A percentile compares a stretch with the other conserved stretches of the same genome.
Conservation (phyloP, 345 rosid species). For the Bruguiera sexangula region DNA sequence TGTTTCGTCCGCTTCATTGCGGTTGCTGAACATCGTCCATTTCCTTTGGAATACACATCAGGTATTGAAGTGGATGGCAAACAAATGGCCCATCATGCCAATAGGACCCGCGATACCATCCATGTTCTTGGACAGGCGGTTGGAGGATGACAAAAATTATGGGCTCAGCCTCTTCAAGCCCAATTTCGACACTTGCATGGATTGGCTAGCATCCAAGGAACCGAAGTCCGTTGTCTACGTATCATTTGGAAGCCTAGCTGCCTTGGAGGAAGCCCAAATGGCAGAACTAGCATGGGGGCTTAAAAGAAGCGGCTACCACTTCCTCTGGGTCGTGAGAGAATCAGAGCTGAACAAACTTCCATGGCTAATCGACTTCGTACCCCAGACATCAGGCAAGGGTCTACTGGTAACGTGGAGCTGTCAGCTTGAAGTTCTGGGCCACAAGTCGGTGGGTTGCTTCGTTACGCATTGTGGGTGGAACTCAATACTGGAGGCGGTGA, state of each 20-base stretch:
- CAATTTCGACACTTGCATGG: conserved; percentile 26
- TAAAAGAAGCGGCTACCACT: conserved; percentile 25
- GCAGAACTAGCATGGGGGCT: conserved; percentile 46
- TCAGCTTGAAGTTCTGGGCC: conserved; percentile 48
- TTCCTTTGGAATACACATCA: background rate
- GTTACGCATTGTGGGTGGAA: conserved; percentile 69
- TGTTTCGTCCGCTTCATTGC: too few relatives aligned
- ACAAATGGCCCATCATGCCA: conserved; percentile 13
- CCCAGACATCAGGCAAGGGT: conserved; percentile 26
- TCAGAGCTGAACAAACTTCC: conserved; percentile 45
- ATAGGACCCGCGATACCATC: conserved; percentile 41
- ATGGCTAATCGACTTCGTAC: conserved; percentile 1
- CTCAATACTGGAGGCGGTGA: conserved; percentile 46
- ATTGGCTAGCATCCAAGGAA: conserved; percentile 50
- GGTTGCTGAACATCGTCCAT: too few relatives aligned
- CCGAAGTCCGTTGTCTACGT: conserved; percentile 47
- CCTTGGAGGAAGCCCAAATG: conserved; percentile 43
- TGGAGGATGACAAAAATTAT: conserved; percentile 29
- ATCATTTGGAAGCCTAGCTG: conserved; percentile 58
- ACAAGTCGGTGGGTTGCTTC: conserved; percentile 49
- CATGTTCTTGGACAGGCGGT: conserved; percentile 28
- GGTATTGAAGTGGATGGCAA: conserved; percentile 28
- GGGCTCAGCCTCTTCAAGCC: conserved; percentile 33
- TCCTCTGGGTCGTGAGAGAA: conserved; percentile 63
- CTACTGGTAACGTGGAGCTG: conserved; percentile 47